phyloP scores from a whole-genome alignment of 2,329 filamentous ascomycete genomes.

The Alternaria gaisen region DNA sequence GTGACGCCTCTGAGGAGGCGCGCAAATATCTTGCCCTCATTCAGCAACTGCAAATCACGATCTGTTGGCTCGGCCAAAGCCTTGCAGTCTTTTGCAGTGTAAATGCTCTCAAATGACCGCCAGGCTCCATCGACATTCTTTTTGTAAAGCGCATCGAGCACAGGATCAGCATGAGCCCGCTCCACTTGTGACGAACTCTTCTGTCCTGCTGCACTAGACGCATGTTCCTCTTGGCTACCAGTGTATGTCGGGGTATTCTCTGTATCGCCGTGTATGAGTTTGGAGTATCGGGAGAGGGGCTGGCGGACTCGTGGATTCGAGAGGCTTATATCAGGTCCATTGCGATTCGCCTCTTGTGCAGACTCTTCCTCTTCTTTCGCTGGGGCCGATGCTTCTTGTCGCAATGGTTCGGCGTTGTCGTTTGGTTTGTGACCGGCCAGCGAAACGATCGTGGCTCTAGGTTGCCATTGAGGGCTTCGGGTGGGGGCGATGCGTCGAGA shows the following conservation, averaged over 20 bases:
- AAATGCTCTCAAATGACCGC: slow-evolving; percentile 38
- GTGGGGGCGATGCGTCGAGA: slow-evolving; percentile 18
- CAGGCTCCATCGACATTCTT: slow-evolving; percentile 35
- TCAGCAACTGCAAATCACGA: slow-evolving; percentile 30
- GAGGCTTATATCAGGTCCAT: background rate
- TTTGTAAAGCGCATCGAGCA: background rate
- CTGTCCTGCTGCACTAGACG: background rate
- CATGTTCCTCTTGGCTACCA: background rate
- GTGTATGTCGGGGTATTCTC: background rate
- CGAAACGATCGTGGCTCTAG: slow-evolving; percentile 45
- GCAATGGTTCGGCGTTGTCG: slow-evolving; percentile 11
- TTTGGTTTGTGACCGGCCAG: slow-evolving; percentile 26
- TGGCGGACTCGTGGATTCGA: background rate
- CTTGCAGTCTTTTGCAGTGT: slow-evolving; percentile 39
- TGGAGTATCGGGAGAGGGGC: slow-evolving; percentile 27
- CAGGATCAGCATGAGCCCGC: background rate
- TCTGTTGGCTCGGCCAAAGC: slow-evolving; percentile 34
- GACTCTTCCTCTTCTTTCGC: slow-evolving; percentile 11
- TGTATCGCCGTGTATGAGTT: slow-evolving; percentile 12
- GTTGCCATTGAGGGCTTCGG: slow-evolving; percentile 40
- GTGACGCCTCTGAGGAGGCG: slow-evolving; percentile 27
- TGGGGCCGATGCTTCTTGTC: slow-evolving; percentile 13
- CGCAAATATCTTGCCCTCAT: slow-evolving; percentile 32
- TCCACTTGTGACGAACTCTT: background rate
- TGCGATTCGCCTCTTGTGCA: slow-evolving; percentile 1